These are phyloP conservation scores for Linaria vulgaris DNA, from an alignment of 257 asterid species.

Conservation along the genomic window DNA sequence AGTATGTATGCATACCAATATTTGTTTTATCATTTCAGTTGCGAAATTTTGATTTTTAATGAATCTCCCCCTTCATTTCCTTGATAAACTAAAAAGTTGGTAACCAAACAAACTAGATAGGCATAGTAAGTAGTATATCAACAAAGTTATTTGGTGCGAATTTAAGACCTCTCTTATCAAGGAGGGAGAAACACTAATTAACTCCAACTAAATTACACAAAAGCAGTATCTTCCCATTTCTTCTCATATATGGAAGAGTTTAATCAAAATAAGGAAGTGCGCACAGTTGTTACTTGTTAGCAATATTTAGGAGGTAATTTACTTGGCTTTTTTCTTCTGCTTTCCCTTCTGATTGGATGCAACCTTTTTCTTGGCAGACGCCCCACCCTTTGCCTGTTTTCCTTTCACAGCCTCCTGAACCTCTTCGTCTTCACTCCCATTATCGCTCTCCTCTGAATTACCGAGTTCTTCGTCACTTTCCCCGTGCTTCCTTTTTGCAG, in stretches of 20 bases:
- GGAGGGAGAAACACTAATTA: not conserved
- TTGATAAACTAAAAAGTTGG: too few relatives aligned
- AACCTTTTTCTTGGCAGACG: constrained; percentile 38
- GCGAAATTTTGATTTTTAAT: too few relatives aligned
- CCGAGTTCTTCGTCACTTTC: constrained; percentile 43
- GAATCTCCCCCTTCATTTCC: too few relatives aligned
- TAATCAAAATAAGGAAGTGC: not conserved
- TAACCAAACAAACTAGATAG: too few relatives aligned
- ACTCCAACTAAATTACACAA: constrained; percentile 16
- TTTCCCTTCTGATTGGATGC: constrained; percentile 36
- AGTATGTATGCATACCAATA: too few relatives aligned
- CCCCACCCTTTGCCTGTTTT: constrained; percentile 33
- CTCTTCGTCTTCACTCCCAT: constrained; percentile 37
- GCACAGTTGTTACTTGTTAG: not conserved
- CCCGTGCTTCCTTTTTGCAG: constrained; percentile 47
- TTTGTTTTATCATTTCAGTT: too few relatives aligned
- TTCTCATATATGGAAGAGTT: not conserved
- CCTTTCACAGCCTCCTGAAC: constrained; percentile 23
- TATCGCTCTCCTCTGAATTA: constrained; percentile 26
- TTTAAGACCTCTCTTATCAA: not conserved
- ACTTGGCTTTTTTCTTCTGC: constrained; percentile 46
- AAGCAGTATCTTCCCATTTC: not conserved
- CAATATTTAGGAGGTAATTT: constrained; percentile 19
- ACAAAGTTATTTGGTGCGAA: not conserved
- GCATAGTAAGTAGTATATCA: not conserved